Evolutionary conservation across 1,139 yeast genomes (phyloP), one percentile per base, ranked within the genome.

Genomic region (Pichia sp.): DNA sequence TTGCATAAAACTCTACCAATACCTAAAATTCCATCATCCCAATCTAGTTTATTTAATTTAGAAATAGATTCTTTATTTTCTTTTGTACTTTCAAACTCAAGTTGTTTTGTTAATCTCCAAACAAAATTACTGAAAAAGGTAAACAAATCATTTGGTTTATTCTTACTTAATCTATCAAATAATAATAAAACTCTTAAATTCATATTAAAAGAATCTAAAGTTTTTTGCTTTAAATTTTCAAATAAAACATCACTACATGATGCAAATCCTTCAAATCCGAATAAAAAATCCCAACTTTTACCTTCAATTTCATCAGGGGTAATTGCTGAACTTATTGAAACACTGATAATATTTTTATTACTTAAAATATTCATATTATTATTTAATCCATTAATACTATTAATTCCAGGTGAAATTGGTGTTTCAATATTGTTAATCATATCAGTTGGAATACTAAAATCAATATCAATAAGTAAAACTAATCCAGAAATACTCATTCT

Each of bases 391-490:
- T 33, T 35, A n/a, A 29, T n/a, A 11, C 45, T 41, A 2, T 44
- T 43, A 31, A 42, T 47, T 29, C 38, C 27, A 3, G 50, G 50
- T 6, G 47, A 44, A 38, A 47, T 41, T 11, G 50, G 50, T 7
- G 47, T 42, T 27, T 45, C 53, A 7, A 45, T 31, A 4, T 37
- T 37, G n/a, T 33, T 35, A 2, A 27, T 32, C 30, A 47, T 36
- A 7, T 42, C 34, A 4, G 9, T 32, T 4, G 45, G 47, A 6
- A 46, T 46, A 29, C 53, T 56, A 47, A 62, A 62, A 51, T 65
- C 68, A 39, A 64, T 60, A 49, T 65, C 69, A 26, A 65, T 61
- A 25, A 65, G 51, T 29, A 65, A 49, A n/a, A 63, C 60, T 51
- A 60, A 59, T 3, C 68, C 67, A 30, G 66, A 58, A 9, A 45